Evolutionary conservation across 2,329 filamentous ascomycete genomes (phyloP), one percentile per base, ranked within the genome.

Genomic region (Xylariaceae sp.): DNA sequence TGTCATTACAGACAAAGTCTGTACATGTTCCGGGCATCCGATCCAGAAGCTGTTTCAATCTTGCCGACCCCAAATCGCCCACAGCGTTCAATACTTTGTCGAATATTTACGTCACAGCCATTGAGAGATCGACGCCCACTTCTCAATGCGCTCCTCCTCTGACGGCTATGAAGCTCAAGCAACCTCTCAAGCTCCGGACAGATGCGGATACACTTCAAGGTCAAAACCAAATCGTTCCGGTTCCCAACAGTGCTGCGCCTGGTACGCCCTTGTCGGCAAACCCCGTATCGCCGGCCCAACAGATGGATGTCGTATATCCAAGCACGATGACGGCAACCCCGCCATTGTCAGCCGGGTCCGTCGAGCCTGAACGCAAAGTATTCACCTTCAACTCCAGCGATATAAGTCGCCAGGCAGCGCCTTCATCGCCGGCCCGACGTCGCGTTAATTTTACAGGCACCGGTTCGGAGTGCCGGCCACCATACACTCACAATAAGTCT

Each of bases 71-170:
- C 32, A 78, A 74, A 55, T 84, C 83, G 34, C 80, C 81, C 3
- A 86, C 83, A 1, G 74, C 81, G 27, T 84, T 85, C 71, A 86
- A 86, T 69, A 86, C 83, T 2, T 75, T 86, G 40, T 84, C 82
- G 51, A 86, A 86, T 69, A 79, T 82, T 57, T 86, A 86, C 64
- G 78, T 80, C 30, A 80, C 79, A 2, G 80, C 82, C 57, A 83
- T 86, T 51, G 81, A 83, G 68, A 78, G 80, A 57, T 76, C 79
- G 31, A 78, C 80, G 1, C 77, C 80, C 2, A 11, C 26, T 30
- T 63, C 72, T 37, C 73, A 74, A 42, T 66, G 74, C 35, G 74
- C 77, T 39, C 75, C 78, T 6, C 64, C 78, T 6, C 64, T 79
- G 47, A 78, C 76, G 2, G 75, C 78, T 50, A 79, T 80, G 66